Percentiles rank a stretch among this genome's conserved stretches.
Evolutionary conservation across 2,329 filamentous ascomycete genomes (phyloP).

Genomic region (Exophiala mesophila): DNA sequence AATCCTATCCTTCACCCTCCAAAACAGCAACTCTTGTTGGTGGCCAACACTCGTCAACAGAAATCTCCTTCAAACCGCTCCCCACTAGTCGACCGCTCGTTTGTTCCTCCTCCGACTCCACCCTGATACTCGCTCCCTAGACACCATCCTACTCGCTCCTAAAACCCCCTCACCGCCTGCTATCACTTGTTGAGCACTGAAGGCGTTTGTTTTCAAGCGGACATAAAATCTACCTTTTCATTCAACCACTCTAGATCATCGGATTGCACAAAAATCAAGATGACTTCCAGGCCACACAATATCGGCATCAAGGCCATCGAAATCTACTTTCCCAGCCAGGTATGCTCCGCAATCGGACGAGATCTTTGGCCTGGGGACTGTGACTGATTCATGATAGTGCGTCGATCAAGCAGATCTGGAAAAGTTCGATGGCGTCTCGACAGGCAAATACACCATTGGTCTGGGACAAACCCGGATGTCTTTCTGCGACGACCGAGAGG

Average conservation of each 20-base stretch:
- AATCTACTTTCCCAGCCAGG: slow-evolving; percentile 82
- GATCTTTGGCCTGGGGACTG: background rate
- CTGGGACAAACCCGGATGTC: slow-evolving; percentile 88
- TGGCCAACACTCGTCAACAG: too few relatives aligned
- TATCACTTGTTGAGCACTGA: too few relatives aligned
- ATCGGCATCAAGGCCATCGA: slow-evolving; percentile 92
- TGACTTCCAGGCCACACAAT: slow-evolving; percentile 76
- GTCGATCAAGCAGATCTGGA: slow-evolving; percentile 79
- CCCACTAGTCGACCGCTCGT: too few relatives aligned
- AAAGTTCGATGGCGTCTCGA: slow-evolving; percentile 76
- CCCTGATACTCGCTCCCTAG: slow-evolving; percentile 3
- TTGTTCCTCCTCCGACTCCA: slow-evolving; percentile 12
- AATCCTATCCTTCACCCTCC: too few relatives aligned
- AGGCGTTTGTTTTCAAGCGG: too few relatives aligned
- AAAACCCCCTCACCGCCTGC: slow-evolving; percentile 13
- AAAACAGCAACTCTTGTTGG: too few relatives aligned
- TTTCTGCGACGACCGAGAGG: slow-evolving; percentile 86
- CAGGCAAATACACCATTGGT: slow-evolving; percentile 86
- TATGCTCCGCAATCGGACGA: slow-evolving; percentile 41
- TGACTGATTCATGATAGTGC: slow-evolving; percentile 53
- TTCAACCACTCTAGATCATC: too few relatives aligned
- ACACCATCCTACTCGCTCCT: slow-evolving; percentile 1
- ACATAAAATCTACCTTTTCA: too few relatives aligned
- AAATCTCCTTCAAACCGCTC: too few relatives aligned
- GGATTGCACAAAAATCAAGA: too few relatives aligned